phyloP scores from a whole-genome alignment of 768 basidiomycete genomes.

The Pulveroboletus sp. region DNA sequence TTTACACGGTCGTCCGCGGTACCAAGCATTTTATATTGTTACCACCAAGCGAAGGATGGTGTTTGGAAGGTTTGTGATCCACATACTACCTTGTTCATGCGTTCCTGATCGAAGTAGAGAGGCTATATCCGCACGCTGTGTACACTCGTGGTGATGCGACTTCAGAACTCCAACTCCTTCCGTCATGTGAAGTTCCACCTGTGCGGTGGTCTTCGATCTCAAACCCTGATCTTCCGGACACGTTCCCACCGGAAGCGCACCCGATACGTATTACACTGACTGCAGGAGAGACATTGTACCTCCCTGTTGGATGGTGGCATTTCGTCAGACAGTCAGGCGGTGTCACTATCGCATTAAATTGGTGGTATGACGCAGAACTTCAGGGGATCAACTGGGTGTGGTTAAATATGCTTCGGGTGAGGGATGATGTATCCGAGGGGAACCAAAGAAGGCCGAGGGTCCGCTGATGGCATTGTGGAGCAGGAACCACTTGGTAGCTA shows the following conservation, averaged over 20 bases:
- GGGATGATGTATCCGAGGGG: constrained; percentile 18
- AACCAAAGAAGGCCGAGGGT: no score
- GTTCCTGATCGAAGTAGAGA: constrained; percentile 39
- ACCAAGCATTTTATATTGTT: constrained; percentile 81
- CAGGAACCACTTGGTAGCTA: no score
- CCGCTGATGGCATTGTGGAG: no score
- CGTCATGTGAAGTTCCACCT: constrained; percentile 33
- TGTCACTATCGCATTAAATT: constrained; percentile 71
- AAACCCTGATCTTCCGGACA: constrained; percentile 49
- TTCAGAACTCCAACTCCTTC: constrained; percentile 26
- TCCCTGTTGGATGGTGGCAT: constrained; percentile 96
- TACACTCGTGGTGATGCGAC: constrained; percentile 42
- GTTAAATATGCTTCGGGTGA: constrained; percentile 56
- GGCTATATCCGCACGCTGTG: constrained; percentile 59
- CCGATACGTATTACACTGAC: constrained; percentile 64
- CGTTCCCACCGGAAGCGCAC: constrained; percentile 49
- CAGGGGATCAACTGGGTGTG: constrained; percentile 67
- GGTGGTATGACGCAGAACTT: constrained; percentile 87
- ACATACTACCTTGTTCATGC: not conserved
- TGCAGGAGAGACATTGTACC: constrained; percentile 78
- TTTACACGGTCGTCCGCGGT: constrained; percentile 84
- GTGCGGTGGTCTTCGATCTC: constrained; percentile 83
- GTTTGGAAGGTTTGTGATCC: constrained; percentile 59
- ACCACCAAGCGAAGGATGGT: constrained; percentile 87
- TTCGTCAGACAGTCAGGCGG: constrained; percentile 70